Evolutionary conservation across 768 basidiomycete genomes (phyloP).

Genomic region (Jaapia argillacea): DNA sequence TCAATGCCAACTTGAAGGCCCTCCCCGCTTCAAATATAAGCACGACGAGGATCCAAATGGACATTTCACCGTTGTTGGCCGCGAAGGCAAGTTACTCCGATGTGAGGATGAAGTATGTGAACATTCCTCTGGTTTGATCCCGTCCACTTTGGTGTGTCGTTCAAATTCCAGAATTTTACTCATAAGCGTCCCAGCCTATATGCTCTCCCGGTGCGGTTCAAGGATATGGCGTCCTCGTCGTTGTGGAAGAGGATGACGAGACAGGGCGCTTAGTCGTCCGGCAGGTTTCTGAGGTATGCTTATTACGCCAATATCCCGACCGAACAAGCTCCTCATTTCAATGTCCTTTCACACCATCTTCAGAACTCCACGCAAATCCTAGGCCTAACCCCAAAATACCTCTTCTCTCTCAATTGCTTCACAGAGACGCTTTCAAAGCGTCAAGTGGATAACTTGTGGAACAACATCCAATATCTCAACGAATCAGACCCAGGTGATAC

Average conservation of each 20-base stretch:
- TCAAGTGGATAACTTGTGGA: slow-evolving; percentile 60
- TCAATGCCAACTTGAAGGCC: too few species aligned
- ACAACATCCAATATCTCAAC: slow-evolving; percentile 60
- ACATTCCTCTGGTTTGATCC: too few species aligned
- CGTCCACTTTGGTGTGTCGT: too few species aligned
- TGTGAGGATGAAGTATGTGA: slow-evolving; percentile 70
- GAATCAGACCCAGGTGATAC: slow-evolving; percentile 40
- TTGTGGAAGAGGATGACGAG: slow-evolving; percentile 50
- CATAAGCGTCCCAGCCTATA: too few species aligned
- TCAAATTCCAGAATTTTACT: too few species aligned
- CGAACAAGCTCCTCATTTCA: background rate
- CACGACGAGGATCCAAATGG: slow-evolving; percentile 56
- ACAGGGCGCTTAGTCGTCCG: slow-evolving; percentile 45
- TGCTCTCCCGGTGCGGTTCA: slow-evolving; percentile 75
- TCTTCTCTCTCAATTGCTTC: slow-evolving; percentile 67
- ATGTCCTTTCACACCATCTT: too few species aligned
- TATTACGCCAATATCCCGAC: background rate
- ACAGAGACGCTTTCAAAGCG: slow-evolving; percentile 55
- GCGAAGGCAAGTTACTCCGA: slow-evolving; percentile 51
- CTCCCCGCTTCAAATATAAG: too few species aligned
- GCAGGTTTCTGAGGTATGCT: slow-evolving; percentile 69
- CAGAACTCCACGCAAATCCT: slow-evolving; percentile 72
- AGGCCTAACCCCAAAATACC: slow-evolving; percentile 58
- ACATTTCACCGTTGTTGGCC: slow-evolving; percentile 57
- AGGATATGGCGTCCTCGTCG: slow-evolving; percentile 74